Evolutionary conservation across 805 yeast genomes (phyloP).

Genomic region (Metschnikowia dekortorum): DNA sequence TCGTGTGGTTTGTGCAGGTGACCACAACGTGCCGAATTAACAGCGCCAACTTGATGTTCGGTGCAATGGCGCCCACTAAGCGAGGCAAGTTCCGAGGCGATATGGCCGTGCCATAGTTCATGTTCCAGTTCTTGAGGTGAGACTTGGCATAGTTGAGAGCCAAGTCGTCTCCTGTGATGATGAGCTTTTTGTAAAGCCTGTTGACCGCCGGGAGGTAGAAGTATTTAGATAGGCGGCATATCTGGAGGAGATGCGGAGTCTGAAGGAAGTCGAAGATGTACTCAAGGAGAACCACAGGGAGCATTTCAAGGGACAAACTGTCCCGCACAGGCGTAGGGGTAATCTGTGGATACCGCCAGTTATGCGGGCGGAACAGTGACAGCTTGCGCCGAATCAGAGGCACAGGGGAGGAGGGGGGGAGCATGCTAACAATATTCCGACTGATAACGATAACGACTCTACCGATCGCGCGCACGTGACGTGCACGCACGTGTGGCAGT

Average conservation of each 20-base stretch:
- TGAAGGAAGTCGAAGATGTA: slow-evolving; percentile 19
- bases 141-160: slow-evolving; percentile 9
- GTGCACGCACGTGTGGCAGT: background rate
- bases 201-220: slow-evolving; percentile 26
- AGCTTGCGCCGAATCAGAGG: slow-evolving; percentile 5
- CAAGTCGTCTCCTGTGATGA: slow-evolving; percentile 15
- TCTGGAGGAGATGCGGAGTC: slow-evolving; percentile 20
- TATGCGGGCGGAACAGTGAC: slow-evolving; percentile 12
- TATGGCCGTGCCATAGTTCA: slow-evolving; percentile 14
- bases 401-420: background rate
- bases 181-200: slow-evolving; percentile 20
- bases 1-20: background rate
- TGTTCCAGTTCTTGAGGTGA: slow-evolving; percentile 18
- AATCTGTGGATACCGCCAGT: slow-evolving; percentile 7
- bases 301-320: slow-evolving; percentile 14
- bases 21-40: slow-evolving; percentile 9
- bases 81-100: slow-evolving; percentile 8
- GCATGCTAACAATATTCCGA: background rate
- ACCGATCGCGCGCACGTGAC: background rate
- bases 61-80: slow-evolving; percentile 13
- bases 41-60: slow-evolving; percentile 11
- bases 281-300: slow-evolving; percentile 18
- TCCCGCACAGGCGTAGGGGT: background rate
- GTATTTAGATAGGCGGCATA: slow-evolving; percentile 18
- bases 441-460: background rate